Conservation (phyloP, 225 moss, liverwort and hornwort genomes). For the Anthoceros angustus region DNA sequence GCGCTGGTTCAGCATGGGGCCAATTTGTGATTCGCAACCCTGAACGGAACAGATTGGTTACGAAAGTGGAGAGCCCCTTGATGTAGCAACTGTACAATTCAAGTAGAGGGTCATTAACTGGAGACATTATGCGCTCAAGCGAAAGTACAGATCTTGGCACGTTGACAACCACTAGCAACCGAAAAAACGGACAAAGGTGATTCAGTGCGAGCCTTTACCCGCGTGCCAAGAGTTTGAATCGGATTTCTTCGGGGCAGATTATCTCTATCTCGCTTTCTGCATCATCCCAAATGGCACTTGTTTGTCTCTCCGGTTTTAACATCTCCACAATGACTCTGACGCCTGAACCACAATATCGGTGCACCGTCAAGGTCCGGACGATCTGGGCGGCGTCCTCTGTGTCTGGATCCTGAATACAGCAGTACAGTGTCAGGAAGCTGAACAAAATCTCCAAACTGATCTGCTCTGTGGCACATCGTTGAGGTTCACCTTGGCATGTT, state of each 20-base stretch:
- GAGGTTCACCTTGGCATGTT: slow-evolving; percentile 37
- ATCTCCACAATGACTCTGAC: slow-evolving; percentile 66
- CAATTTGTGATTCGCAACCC: slow-evolving; percentile 56
- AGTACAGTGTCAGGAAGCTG: background rate
- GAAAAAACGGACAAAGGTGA: background rate
- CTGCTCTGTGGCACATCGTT: background rate
- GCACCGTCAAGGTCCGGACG: slow-evolving; percentile 75
- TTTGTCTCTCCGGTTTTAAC: slow-evolving; percentile 62
- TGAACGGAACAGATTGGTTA: slow-evolving; percentile 85
- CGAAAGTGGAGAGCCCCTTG: slow-evolving; percentile 69
- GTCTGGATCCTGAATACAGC: slow-evolving; percentile 27
- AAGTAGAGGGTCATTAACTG: background rate
- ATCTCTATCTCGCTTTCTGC: slow-evolving; percentile 44
- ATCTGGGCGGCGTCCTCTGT: slow-evolving; percentile 78
- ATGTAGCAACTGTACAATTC: slow-evolving; percentile 48
- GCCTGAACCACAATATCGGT: slow-evolving; percentile 35
- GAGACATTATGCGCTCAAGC: slow-evolving; percentile 5
- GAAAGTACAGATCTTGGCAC: background rate
- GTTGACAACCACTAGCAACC: background rate
- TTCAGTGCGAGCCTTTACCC: slow-evolving; percentile 24
- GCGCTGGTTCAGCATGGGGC: slow-evolving; percentile 8
- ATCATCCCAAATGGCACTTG: slow-evolving; percentile 71
- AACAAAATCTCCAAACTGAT: background rate
- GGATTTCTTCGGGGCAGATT: slow-evolving; percentile 54
- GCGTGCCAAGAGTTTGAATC: slow-evolving; percentile 76